These are phyloP conservation scores for Pseudoscleropodium purum DNA, from an alignment of 225 moss, liverwort and hornwort genomes.

Conservation along the genomic window DNA sequence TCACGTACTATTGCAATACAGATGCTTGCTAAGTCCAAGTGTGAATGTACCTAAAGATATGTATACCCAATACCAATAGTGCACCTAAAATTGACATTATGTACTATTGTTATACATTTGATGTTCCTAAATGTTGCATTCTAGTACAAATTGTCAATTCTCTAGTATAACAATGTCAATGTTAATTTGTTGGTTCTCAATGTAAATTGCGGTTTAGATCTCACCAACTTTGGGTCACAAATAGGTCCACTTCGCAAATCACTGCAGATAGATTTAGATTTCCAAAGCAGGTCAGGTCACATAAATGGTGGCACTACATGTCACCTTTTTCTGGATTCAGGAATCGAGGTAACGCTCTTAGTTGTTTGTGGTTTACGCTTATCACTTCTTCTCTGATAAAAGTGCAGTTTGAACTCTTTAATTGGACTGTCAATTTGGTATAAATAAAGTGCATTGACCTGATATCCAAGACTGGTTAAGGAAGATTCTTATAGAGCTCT, in stretches of 20 bases:
- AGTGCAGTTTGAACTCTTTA: background rate
- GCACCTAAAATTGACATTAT: background rate
- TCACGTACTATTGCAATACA: too few relatives aligned
- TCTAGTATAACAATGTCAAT: too few relatives aligned
- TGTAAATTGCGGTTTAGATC: background rate
- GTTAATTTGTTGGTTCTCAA: background rate
- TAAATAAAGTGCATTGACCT: background rate
- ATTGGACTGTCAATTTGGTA: background rate
- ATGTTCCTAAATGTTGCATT: background rate
- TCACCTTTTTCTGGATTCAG: background rate
- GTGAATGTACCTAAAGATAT: too few relatives aligned
- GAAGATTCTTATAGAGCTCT: background rate
- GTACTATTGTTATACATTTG: too few relatives aligned
- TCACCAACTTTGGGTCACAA: background rate
- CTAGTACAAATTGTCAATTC: background rate
- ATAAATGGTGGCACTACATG: background rate
- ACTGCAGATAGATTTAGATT: background rate
- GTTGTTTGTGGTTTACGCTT: background rate
- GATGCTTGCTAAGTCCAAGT: too few relatives aligned
- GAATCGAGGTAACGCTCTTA: background rate
- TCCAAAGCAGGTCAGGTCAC: background rate
- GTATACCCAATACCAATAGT: background rate
- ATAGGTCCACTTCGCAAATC: background rate
- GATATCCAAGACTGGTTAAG: background rate
- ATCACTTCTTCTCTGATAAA: background rate